Percentiles rank a stretch among this genome's conserved stretches.
phyloP scores from a whole-genome alignment of 2,329 filamentous ascomycete species.

The Diaporthe vexans region DNA sequence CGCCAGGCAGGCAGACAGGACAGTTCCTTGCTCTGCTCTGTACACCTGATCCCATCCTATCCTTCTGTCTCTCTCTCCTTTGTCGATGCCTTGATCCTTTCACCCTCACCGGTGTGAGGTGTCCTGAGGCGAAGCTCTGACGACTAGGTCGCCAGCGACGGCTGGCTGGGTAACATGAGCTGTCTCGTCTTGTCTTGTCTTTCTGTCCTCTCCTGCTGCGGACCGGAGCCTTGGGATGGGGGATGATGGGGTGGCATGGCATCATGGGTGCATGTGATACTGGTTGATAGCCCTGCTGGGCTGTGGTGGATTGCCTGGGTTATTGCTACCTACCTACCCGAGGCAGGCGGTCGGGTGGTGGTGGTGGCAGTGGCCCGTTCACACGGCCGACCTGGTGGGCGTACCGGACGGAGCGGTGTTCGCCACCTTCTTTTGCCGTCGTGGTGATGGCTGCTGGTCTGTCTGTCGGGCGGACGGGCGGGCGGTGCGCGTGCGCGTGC shows the following conservation, averaged over 20 bases:
- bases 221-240: background rate
- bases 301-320: background rate
- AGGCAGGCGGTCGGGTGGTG: background rate
- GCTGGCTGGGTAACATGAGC: background rate
- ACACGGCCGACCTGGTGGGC: background rate
- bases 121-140: background rate
- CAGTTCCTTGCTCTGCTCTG: background rate
- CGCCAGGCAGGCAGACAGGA: background rate
- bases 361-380: background rate
- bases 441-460: too few relatives aligned
- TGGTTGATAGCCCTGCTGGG: background rate
- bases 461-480: too few relatives aligned
- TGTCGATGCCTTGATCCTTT: background rate
- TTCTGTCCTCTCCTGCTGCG: background rate
- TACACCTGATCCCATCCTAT: background rate
- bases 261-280: background rate
- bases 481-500: too few relatives aligned
- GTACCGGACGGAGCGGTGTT: background rate
- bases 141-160: background rate
- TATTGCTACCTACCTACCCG: too few relatives aligned
- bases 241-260: too few relatives aligned
- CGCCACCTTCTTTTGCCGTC: background rate
- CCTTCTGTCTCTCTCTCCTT: background rate
- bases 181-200: background rate
- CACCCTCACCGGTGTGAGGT: background rate